These are phyloP conservation scores for Nowakowskiella sp. DNA, from an alignment of 192 early-diverging fungal species.

Conservation along the genomic window DNA sequence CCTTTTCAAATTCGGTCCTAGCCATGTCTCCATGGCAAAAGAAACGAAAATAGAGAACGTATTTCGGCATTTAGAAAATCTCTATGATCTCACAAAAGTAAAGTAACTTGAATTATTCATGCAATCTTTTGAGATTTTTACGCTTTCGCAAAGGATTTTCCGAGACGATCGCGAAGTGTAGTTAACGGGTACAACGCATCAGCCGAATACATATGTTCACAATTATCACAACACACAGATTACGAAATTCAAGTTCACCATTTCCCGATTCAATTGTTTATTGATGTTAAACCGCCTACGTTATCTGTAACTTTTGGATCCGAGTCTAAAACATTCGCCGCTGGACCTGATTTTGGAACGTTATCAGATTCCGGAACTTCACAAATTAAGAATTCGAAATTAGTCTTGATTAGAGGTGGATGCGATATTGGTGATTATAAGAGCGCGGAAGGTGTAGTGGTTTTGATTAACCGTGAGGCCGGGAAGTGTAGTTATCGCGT, in stretches of 20 bases:
- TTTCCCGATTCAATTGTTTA: conserved; percentile 15
- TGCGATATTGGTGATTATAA: background rate
- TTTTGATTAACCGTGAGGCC: background rate
- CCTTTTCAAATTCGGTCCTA: too few species aligned
- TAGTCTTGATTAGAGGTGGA: background rate
- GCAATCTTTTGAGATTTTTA: too few species aligned
- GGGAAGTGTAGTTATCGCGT: background rate
- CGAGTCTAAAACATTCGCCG: background rate
- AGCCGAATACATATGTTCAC: conserved; percentile 14
- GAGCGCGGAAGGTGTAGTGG: background rate
- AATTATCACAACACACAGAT: conserved; percentile 12
- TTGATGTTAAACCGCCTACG: background rate
- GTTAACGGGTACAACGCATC: conserved; percentile 20
- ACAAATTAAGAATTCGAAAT: background rate
- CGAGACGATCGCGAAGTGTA: conserved; percentile 23
- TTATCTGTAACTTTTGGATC: conserved; percentile 2
- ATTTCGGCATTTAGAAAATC: too few species aligned
- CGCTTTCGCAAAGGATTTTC: too few species aligned
- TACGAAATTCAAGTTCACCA: conserved; percentile 14
- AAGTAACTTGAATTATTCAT: too few species aligned
- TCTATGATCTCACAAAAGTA: too few species aligned
- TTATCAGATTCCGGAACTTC: conserved; percentile 4
- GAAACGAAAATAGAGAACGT: too few species aligned
- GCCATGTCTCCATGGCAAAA: too few species aligned
- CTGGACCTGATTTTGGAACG: background rate